Conservation (phyloP, 192 early-diverging fungal species). For the Backusella tarrabulga region DNA sequence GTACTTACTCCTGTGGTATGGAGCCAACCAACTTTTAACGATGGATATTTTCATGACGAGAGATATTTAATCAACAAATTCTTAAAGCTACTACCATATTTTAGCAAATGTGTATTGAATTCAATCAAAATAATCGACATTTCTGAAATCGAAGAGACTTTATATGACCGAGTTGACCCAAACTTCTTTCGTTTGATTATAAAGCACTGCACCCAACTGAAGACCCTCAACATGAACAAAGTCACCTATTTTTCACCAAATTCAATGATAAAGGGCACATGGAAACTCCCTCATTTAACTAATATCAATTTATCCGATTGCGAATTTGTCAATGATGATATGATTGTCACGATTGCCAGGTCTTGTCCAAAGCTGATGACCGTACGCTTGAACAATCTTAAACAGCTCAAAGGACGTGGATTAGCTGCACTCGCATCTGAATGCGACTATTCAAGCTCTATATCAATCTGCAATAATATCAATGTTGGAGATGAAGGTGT, state of each 20-base stretch:
- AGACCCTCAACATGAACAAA: background rate
- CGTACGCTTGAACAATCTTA: background rate
- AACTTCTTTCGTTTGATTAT: slow-evolving; percentile 1
- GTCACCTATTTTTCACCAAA: background rate
- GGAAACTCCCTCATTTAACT: background rate
- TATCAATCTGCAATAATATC: background rate
- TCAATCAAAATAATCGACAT: background rate
- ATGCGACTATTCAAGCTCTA: background rate
- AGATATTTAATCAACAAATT: slow-evolving; percentile 4
- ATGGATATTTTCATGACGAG: background rate
- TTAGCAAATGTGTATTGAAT: background rate
- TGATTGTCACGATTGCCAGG: slow-evolving; percentile 4
- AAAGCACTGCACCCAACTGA: background rate
- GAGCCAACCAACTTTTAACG: background rate
- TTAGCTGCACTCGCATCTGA: background rate
- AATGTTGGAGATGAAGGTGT: background rate
- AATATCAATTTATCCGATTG: slow-evolving; percentile 1
- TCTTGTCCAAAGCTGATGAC: background rate
- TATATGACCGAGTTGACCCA: background rate
- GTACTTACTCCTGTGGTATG: background rate
- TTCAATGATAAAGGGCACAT: background rate
- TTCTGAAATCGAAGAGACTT: background rate
- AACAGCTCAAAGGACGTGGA: background rate
- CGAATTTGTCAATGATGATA: background rate
- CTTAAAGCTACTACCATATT: background rate